phyloP scores from a whole-genome alignment of 2,329 filamentous ascomycete species.

The Xylariaceae sp. region DNA sequence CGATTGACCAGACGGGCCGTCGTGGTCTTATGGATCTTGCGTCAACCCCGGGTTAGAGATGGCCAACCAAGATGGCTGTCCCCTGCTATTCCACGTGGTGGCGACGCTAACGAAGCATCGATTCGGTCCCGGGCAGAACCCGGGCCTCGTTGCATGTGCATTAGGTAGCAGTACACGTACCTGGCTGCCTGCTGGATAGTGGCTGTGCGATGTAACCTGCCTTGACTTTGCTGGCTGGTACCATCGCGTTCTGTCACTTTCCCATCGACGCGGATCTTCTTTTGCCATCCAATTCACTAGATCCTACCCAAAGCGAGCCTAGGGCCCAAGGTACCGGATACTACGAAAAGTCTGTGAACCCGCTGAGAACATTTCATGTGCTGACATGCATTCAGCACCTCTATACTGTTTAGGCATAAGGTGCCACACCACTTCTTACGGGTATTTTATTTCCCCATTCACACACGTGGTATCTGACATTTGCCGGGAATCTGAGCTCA shows the following conservation, averaged over 20 bases:
- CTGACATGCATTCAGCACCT: too few relatives aligned
- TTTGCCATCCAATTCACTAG: background rate
- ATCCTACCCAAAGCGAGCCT: too few relatives aligned
- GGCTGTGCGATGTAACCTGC: slow-evolving; percentile 21
- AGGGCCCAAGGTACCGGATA: too few relatives aligned
- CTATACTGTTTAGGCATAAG: too few relatives aligned
- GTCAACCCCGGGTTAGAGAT: background rate
- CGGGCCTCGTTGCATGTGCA: slow-evolving; percentile 5
- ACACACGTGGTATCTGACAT: too few relatives aligned
- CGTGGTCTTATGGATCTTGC: background rate
- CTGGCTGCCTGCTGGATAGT: slow-evolving; percentile 1
- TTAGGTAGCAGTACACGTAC: too few relatives aligned
- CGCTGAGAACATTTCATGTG: too few relatives aligned
- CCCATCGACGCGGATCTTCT: background rate
- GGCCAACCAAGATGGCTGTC: slow-evolving; percentile 10
- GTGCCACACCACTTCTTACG: too few relatives aligned
- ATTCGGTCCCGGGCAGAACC: slow-evolving; percentile 10
- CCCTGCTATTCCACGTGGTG: slow-evolving; percentile 21
- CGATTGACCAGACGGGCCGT: background rate
- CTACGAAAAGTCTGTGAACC: too few relatives aligned
- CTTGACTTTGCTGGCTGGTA: background rate
- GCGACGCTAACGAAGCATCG: background rate
- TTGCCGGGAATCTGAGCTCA: too few relatives aligned
- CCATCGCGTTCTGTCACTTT: slow-evolving; percentile 17
- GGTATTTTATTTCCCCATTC: too few relatives aligned